Percentiles rank a stretch among this genome's conserved stretches.
Evolutionary conservation across 495 filamentous ascomycete genomes (phyloP).

Genomic region (Aspergillus nanangensis): DNA sequence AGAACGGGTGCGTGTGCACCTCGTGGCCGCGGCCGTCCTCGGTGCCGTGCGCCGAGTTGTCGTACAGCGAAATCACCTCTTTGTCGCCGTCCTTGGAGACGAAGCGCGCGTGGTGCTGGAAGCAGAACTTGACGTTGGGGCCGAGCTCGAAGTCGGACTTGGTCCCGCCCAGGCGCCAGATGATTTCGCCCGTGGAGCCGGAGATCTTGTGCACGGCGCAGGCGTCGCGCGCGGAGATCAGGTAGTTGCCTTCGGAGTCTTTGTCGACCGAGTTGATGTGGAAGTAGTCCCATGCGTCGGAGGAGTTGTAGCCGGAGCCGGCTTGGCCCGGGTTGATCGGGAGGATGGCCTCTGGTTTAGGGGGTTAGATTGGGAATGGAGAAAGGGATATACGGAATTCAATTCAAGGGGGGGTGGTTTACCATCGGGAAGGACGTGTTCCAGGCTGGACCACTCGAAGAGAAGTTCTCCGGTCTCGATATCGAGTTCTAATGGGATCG

Average conservation of each 20-base stretch:
- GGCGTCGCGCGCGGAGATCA: conserved; percentile 52
- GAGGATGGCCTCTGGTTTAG: conserved; percentile 49
- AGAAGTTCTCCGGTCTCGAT: conserved; percentile 34
- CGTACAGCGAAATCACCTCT: conserved; percentile 47
- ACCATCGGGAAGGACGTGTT: conserved; percentile 41
- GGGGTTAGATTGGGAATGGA: conserved; percentile 4
- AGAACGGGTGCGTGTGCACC: conserved; percentile 37
- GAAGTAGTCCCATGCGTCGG: conserved; percentile 41
- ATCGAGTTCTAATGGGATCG: conserved; percentile 35
- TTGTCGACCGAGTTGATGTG: conserved; percentile 37
- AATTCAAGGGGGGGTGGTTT: no score
- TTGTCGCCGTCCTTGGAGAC: conserved; percentile 36
- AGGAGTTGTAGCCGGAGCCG: conserved; percentile 42
- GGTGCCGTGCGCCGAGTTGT: conserved; percentile 44
- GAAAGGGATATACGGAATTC: background rate
- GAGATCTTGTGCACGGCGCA: conserved; percentile 53
- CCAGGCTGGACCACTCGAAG: conserved; percentile 39
- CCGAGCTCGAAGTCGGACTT: conserved; percentile 37
- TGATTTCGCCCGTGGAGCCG: conserved; percentile 49
- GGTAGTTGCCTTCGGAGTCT: conserved; percentile 42
- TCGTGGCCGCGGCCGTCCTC: conserved; percentile 39
- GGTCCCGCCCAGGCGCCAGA: conserved; percentile 52
- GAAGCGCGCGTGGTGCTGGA: conserved; percentile 57
- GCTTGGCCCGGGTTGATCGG: conserved; percentile 49
- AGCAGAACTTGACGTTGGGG: conserved; percentile 46